Evolutionary conservation across 73 alveolate species (phyloP).

Genomic region (Loxodes magnus): DNA sequence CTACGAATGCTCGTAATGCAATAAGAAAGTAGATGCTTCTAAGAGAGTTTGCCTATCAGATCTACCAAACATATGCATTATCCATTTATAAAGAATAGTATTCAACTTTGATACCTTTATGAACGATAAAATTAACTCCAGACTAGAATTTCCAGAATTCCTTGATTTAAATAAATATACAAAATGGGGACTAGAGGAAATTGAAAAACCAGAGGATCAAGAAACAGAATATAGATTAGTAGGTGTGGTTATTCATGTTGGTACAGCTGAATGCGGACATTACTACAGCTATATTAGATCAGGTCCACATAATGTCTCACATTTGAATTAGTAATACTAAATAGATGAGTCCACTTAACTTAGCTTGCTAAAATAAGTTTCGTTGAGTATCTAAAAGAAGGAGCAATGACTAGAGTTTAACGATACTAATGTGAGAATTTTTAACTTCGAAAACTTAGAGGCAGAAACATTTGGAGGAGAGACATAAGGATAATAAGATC

Average conservation of each 20-base stretch:
- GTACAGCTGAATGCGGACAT: constrained; percentile 95
- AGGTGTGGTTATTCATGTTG: constrained; percentile 90
- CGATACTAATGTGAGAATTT: constrained; percentile 56
- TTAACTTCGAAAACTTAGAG: constrained; percentile 37
- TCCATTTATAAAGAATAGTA: constrained; percentile 85
- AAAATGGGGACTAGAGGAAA: constrained; percentile 47
- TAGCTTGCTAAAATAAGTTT: constrained; percentile 11
- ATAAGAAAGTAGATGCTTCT: constrained; percentile 72
- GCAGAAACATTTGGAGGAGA: constrained; percentile 83
- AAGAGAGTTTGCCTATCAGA: constrained; percentile 72
- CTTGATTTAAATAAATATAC: constrained; percentile 76
- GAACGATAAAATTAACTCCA: constrained; percentile 85
- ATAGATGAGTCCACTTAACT: too few relatives aligned
- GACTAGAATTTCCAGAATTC: constrained; percentile 89
- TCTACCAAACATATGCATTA: constrained; percentile 90
- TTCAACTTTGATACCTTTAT: constrained; percentile 86
- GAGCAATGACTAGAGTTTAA: constrained; percentile 81
- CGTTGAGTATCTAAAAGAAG: constrained; percentile 12
- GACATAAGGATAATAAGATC: constrained; percentile 34
- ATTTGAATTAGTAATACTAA: too few relatives aligned
- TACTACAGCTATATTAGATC: constrained; percentile 64
- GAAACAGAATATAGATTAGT: constrained; percentile 56
- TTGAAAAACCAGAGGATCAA: constrained; percentile 19
- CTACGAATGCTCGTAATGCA: constrained; percentile 84
- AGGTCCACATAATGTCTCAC: constrained; percentile 29